phyloP scores from a whole-genome alignment of 2,329 filamentous ascomycete genomes.

The Geoglossum cookeanum region DNA sequence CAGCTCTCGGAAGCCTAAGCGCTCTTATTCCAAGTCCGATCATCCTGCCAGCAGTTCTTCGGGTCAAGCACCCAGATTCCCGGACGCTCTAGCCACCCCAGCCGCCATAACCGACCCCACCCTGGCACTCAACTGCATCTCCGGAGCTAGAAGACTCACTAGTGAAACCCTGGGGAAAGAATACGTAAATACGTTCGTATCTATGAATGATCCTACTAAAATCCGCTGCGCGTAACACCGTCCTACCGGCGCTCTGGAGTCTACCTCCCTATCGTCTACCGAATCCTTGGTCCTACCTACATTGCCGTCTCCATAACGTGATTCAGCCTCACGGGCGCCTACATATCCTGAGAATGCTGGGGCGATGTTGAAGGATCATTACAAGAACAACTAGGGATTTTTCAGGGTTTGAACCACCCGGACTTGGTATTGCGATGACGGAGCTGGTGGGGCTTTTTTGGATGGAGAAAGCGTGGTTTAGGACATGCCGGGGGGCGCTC shows the following conservation, averaged over 20 bases:
- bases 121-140: conserved; percentile 8
- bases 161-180: conserved; percentile 15
- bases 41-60: conserved; percentile 10
- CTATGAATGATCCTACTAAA: conserved; percentile 18
- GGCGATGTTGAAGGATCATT: neutral
- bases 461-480: no score
- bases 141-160: conserved; percentile 3
- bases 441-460: no score
- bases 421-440: neutral
- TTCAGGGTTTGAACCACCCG: neutral
- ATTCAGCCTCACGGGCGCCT: conserved; percentile 11
- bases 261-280: conserved; percentile 9
- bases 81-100: no score
- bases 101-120: conserved; percentile 11
- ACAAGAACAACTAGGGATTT: neutral
- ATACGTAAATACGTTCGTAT: conserved; percentile 19
- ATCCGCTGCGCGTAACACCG: conserved; percentile 14
- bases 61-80: conserved; percentile 11
- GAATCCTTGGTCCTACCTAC: conserved; percentile 10
- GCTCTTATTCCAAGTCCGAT: conserved; percentile 9
- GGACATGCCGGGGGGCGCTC: no score
- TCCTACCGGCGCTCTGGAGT: conserved; percentile 12
- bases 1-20: conserved; percentile 7
- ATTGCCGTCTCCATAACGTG: conserved; percentile 11
- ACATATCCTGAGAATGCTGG: conserved; percentile 2